Percentiles rank a stretch among this genome's conserved stretches.
These are phyloP conservation scores for Tubosaeta sp. DNA, from an alignment of 768 basidiomycete species.

Conservation along the genomic window DNA sequence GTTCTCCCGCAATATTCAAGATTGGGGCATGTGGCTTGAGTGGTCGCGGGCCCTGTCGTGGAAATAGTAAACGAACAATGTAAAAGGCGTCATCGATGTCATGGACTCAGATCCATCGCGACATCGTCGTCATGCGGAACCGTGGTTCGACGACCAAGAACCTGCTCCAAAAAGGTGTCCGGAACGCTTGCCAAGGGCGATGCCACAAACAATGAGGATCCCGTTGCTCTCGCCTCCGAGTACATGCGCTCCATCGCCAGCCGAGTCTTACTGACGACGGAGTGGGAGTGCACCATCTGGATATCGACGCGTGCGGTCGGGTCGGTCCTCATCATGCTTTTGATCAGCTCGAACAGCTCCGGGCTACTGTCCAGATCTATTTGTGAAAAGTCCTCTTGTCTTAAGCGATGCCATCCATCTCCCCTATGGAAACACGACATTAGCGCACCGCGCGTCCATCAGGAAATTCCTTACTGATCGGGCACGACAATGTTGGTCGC, in stretches of 20 bases:
- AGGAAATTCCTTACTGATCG: slow-evolving; percentile 68
- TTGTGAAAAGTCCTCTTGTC: slow-evolving; percentile 87
- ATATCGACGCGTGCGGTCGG: slow-evolving; percentile 57
- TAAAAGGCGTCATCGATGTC: slow-evolving; percentile 12
- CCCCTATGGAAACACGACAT: slow-evolving; percentile 54
- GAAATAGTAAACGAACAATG: neutral
- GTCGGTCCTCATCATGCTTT: slow-evolving; percentile 73
- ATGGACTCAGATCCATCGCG: slow-evolving; percentile 40
- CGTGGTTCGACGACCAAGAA: slow-evolving; percentile 37
- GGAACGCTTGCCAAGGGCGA: slow-evolving; percentile 63
- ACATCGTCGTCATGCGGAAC: slow-evolving; percentile 18
- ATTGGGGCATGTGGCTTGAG: slow-evolving; percentile 5
- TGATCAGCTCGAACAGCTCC: slow-evolving; percentile 64
- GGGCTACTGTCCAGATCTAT: slow-evolving; percentile 66
- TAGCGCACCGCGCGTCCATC: slow-evolving; percentile 8
- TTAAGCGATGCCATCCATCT: slow-evolving; percentile 88
- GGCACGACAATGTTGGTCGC: slow-evolving; percentile 96
- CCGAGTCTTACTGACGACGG: slow-evolving; percentile 61
- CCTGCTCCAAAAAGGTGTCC: slow-evolving; percentile 59
- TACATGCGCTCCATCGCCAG: slow-evolving; percentile 55
- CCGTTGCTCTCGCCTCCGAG: slow-evolving; percentile 32
- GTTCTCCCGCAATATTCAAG: slow-evolving; percentile 20
- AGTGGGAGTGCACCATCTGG: slow-evolving; percentile 54
- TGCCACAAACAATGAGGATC: slow-evolving; percentile 45
- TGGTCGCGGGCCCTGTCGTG: slow-evolving; percentile 5